Conservation (phyloP, 1,284 basidiomycete species). For the Bondarzewia mesenterica region DNA sequence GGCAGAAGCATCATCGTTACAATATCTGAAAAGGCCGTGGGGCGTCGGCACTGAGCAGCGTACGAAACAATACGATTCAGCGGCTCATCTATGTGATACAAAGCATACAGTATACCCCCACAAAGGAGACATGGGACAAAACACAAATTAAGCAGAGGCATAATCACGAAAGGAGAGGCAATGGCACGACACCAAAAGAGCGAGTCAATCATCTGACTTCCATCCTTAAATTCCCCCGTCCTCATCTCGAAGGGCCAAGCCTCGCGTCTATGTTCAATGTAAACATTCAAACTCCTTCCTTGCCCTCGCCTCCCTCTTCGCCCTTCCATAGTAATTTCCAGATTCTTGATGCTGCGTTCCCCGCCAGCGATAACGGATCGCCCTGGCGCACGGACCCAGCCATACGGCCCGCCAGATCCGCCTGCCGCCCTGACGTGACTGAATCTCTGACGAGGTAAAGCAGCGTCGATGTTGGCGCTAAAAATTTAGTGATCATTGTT, state of each 20-base stretch:
- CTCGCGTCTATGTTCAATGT: background rate
- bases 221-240: background rate
- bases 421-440: conserved; percentile 19
- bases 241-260: background rate
- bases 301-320: conserved; percentile 4
- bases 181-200: background rate
- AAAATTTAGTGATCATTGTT: conserved; percentile 17
- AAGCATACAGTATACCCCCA: background rate
- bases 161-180: background rate
- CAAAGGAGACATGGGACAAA: background rate
- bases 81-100: too few relatives aligned
- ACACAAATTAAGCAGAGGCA: background rate
- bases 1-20: too few relatives aligned
- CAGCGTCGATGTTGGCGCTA: conserved; percentile 21
- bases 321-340: conserved; percentile 16
- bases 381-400: conserved; percentile 22
- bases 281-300: background rate
- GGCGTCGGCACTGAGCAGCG: too few relatives aligned
- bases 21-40: too few relatives aligned
- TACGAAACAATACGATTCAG: background rate
- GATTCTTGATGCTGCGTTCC: conserved; percentile 19
- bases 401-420: conserved; percentile 18
- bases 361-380: conserved; percentile 22
- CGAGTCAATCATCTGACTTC: background rate
- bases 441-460: conserved; percentile 19